phyloP scores from a whole-genome alignment of 2,329 filamentous ascomycete genomes.

The Drechslerella coelobrocha region DNA sequence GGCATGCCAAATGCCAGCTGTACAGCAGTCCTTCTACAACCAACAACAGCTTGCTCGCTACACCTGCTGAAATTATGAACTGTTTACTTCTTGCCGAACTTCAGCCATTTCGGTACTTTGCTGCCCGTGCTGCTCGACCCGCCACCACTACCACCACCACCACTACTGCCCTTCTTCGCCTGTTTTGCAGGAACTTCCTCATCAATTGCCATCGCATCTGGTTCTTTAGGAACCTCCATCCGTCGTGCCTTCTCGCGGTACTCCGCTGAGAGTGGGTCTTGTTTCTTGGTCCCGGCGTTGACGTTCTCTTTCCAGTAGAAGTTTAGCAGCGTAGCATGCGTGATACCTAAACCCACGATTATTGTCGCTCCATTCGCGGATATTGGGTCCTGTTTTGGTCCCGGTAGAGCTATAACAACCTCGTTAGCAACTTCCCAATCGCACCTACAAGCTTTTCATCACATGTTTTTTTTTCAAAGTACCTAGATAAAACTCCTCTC shows the following conservation, averaged over 20 bases:
- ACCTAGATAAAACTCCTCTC: constrained; percentile 75
- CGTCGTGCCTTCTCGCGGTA: constrained; percentile 45
- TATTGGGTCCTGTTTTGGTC: constrained; percentile 45
- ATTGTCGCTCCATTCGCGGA: constrained; percentile 19
- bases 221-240: constrained; percentile 44
- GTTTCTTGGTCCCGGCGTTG: constrained; percentile 32
- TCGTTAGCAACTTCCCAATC: constrained; percentile 14
- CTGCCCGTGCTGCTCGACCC: constrained; percentile 8
- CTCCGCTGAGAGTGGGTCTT: constrained; percentile 40
- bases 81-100: constrained; percentile 45
- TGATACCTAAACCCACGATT: constrained; percentile 45
- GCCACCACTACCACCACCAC: constrained; percentile 16
- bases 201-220: constrained; percentile 28
- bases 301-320: constrained; percentile 47
- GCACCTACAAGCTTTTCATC: too few relatives aligned
- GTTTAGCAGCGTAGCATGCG: constrained; percentile 37
- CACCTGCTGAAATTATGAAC: too few relatives aligned
- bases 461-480: too few relatives aligned
- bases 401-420: constrained; percentile 27
- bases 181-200: constrained; percentile 33
- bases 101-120: constrained; percentile 49
- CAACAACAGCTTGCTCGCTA: neutral
- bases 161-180: constrained; percentile 22
- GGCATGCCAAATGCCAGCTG: neutral
- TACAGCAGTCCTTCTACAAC: constrained; percentile 6